Evolutionary conservation across 768 basidiomycete genomes (phyloP).

Genomic region (Trametes meyenii): DNA sequence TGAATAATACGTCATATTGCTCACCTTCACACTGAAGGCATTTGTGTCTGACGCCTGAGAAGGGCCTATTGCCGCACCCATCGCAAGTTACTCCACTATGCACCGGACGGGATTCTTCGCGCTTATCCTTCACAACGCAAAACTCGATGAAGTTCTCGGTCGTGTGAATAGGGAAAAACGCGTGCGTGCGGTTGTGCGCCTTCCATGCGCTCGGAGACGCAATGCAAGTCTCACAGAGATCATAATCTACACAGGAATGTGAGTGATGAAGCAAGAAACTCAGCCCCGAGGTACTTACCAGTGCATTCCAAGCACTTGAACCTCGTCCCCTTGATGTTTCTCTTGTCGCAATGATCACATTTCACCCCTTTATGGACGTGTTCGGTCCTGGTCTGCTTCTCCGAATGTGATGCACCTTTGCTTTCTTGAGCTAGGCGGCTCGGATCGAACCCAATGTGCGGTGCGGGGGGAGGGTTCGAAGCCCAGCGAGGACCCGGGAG

Average conservation of each 20-base stretch:
- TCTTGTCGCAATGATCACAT: conserved; percentile 26
- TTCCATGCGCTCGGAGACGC: conserved; percentile 15
- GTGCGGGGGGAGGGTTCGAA: neutral
- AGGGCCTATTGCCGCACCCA: conserved; percentile 44
- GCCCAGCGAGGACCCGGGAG: neutral
- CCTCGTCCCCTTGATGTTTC: conserved; percentile 23
- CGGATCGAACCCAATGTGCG: neutral
- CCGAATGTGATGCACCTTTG: neutral
- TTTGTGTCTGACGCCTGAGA: conserved; percentile 19
- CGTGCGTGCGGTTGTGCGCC: conserved; percentile 16
- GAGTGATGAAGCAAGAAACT: neutral
- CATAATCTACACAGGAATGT: conserved; percentile 17
- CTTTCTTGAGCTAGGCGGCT: neutral
- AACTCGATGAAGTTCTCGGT: conserved; percentile 8
- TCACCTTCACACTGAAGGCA: conserved; percentile 69
- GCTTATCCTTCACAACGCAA: conserved; percentile 12
- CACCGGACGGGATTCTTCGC: conserved; percentile 3
- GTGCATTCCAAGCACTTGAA: conserved; percentile 28
- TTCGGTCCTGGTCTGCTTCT: neutral
- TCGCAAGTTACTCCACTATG: conserved; percentile 70
- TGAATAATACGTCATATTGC: neutral
- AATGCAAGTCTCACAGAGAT: conserved; percentile 26
- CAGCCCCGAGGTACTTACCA: conserved; percentile 8
- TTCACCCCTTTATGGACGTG: conserved; percentile 14
- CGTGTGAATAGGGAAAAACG: conserved; percentile 25